Evolutionary conservation across 331 rosid species (phyloP).

Genomic region (Arachis monticola): DNA sequence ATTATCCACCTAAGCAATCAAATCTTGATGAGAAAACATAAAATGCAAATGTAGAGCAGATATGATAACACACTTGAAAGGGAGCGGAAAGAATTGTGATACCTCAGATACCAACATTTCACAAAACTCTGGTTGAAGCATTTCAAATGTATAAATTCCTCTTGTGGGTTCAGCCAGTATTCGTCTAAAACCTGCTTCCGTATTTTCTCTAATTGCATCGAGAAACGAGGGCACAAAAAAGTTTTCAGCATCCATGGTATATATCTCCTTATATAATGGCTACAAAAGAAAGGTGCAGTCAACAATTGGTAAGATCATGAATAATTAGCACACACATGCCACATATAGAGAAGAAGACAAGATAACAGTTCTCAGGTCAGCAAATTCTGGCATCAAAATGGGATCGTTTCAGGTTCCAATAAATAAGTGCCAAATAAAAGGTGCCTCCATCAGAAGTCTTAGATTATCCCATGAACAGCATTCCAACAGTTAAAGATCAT

Average conservation of each 20-base stretch:
- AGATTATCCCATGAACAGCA: conserved; percentile 27
- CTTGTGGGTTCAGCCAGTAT: conserved; percentile 60
- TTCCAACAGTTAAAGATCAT: conserved; percentile 22
- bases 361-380: conserved; percentile 11
- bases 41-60: conserved; percentile 39
- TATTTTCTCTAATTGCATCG: conserved; percentile 69
- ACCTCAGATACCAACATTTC: conserved; percentile 85
- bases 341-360: conserved; percentile 31
- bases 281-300: conserved; percentile 45
- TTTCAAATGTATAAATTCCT: conserved; percentile 83
- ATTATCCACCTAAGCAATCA: conserved; percentile 83
- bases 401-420: conserved; percentile 22
- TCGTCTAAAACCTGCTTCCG: conserved; percentile 72
- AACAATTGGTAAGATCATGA: conserved; percentile 30
- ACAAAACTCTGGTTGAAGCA: conserved; percentile 87
- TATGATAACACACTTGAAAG: conserved; percentile 30
- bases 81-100: conserved; percentile 43
- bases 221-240: conserved; percentile 90
- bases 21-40: conserved; percentile 61
- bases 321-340: conserved; percentile 12
- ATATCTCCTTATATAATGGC: conserved; percentile 77
- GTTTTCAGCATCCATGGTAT: conserved; percentile 63
- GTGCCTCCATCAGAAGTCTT: conserved; percentile 13
- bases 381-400: conserved; percentile 27
- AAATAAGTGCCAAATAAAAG: conserved; percentile 17